phyloP scores from a whole-genome alignment of 2,329 filamentous ascomycete genomes.

The Gnomoniopsis sp. region DNA sequence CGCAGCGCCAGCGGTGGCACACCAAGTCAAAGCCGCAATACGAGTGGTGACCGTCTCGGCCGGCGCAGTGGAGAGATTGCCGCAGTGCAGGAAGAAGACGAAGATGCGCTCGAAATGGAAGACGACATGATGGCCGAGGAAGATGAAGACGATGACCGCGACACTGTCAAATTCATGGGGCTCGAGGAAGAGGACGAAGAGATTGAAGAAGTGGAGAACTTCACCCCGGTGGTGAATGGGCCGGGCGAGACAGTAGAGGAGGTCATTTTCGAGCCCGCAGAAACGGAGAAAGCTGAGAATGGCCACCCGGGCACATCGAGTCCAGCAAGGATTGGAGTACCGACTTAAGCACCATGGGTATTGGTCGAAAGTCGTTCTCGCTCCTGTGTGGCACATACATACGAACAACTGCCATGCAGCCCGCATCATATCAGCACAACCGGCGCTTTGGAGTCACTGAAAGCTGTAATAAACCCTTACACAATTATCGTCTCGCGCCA shows the following conservation, averaged over 20 bases:
- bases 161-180: conserved; percentile 47
- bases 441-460: no score
- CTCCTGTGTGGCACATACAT: no score
- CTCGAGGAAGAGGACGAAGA: conserved; percentile 45
- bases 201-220: conserved; percentile 33
- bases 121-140: conserved; percentile 28
- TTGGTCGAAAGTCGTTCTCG: neutral
- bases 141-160: conserved; percentile 32
- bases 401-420: no score
- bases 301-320: neutral
- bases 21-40: conserved; percentile 45
- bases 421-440: no score
- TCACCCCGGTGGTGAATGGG: conserved; percentile 16
- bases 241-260: conserved; percentile 19
- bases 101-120: conserved; percentile 34
- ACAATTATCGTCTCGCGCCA: neutral
- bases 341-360: neutral
- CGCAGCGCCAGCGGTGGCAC: conserved; percentile 33
- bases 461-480: neutral
- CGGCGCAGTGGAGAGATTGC: conserved; percentile 71
- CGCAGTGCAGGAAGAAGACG: conserved; percentile 61
- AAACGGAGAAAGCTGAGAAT: conserved; percentile 3
- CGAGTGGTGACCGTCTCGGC: conserved; percentile 61
- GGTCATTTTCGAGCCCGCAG: conserved; percentile 16
- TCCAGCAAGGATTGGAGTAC: neutral